Evolutionary conservation across 2,329 filamentous ascomycete genomes (phyloP).

Genomic region (Exophiala viscosa): DNA sequence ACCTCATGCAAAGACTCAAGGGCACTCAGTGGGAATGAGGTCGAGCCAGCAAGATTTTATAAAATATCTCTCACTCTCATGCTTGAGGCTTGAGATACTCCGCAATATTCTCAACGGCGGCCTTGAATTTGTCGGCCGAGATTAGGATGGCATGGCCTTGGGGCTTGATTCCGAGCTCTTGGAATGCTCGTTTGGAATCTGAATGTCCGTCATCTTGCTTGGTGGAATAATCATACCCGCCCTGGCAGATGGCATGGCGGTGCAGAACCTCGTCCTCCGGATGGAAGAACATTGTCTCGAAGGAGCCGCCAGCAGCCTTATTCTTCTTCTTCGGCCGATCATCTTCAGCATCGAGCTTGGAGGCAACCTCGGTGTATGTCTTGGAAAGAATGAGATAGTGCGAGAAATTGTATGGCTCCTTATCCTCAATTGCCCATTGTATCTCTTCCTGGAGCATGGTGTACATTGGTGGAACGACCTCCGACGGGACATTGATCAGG

Average conservation of each 20-base stretch:
- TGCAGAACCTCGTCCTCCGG: slow-evolving; percentile 90
- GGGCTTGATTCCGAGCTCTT: slow-evolving; percentile 83
- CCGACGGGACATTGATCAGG: slow-evolving; percentile 92
- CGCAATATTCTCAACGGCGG: slow-evolving; percentile 69
- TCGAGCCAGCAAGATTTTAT: not conserved
- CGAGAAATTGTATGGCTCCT: slow-evolving; percentile 87
- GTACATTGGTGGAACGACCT: slow-evolving; percentile 91
- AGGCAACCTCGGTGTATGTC: slow-evolving; percentile 85
- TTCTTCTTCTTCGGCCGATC: slow-evolving; percentile 64
- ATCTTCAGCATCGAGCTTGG: slow-evolving; percentile 67
- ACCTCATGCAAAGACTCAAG: slow-evolving; percentile 85
- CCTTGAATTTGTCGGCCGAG: slow-evolving; percentile 71
- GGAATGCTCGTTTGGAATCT: slow-evolving; percentile 91
- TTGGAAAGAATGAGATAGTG: slow-evolving; percentile 91
- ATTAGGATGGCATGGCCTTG: slow-evolving; percentile 83
- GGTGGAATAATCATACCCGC: slow-evolving; percentile 73
- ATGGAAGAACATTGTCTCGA: slow-evolving; percentile 82
- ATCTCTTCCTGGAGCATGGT: slow-evolving; percentile 91
- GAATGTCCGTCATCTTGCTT: slow-evolving; percentile 72
- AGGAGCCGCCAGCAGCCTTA: slow-evolving; percentile 48
- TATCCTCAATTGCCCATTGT: slow-evolving; percentile 78
- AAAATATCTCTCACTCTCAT: not conserved
- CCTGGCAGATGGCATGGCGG: slow-evolving; percentile 66
- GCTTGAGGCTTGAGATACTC: slow-evolving; percentile 63
- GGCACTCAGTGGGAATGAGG: slow-evolving; percentile 48